Evolutionary conservation across 2,329 filamentous ascomycete genomes (phyloP).

Genomic region (Ophiosphaerella narmari): DNA sequence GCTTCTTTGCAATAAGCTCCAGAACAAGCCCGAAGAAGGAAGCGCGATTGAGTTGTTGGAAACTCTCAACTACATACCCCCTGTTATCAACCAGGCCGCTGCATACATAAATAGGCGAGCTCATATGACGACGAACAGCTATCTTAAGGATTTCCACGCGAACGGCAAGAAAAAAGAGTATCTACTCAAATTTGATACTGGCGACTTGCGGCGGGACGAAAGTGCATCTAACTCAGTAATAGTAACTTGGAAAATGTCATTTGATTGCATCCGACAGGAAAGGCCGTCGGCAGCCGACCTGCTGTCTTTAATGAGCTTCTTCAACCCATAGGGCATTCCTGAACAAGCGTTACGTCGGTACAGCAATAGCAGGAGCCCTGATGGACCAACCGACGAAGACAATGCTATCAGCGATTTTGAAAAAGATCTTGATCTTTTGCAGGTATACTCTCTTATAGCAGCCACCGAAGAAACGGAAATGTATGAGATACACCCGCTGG

Average conservation of each 20-base stretch:
- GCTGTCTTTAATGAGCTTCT: constrained; percentile 55
- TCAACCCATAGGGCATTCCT: constrained; percentile 51
- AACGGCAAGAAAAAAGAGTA: constrained; percentile 32
- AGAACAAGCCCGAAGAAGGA: constrained; percentile 1
- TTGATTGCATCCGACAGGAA: constrained; percentile 40
- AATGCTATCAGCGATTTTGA: constrained; percentile 8
- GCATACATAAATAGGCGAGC: constrained; percentile 34
- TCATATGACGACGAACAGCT: constrained; percentile 27
- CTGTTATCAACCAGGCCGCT: constrained; percentile 42
- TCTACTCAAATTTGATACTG: constrained; percentile 27
- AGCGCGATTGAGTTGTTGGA: constrained; percentile 7
- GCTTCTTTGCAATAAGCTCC: constrained; percentile 29
- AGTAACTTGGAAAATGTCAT: constrained; percentile 42
- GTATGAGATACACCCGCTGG: constrained; percentile 21
- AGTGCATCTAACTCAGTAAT: constrained; percentile 44
- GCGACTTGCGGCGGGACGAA: constrained; percentile 41
- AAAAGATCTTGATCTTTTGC: constrained; percentile 18
- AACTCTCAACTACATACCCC: constrained; percentile 25
- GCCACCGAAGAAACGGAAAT: background rate
- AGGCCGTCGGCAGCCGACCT: constrained; percentile 48
- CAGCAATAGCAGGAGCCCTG: constrained; percentile 10
- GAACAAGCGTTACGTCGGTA: constrained; percentile 12
- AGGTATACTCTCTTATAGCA: constrained; percentile 17
- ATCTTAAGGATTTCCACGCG: constrained; percentile 47
- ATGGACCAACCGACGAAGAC: background rate